Evolutionary conservation across 2,329 filamentous ascomycete species (phyloP), one percentile per base, ranked within the genome.

Genomic region (Ophioceras dolichostomum): DNA sequence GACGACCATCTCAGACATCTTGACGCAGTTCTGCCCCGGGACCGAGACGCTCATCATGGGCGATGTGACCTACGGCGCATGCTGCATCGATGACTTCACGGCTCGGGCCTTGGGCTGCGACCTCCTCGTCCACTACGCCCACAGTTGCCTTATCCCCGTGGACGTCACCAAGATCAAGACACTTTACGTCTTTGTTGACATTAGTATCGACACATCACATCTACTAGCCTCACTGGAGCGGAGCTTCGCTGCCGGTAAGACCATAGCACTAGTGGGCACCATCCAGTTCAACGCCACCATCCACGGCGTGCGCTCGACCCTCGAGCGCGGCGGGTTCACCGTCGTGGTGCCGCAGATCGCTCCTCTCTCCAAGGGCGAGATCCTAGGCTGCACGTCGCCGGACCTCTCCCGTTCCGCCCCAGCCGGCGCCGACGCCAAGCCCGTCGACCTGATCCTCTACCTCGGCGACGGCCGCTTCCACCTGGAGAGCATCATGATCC

Each of bases 271-370:
- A 47, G 89, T 98, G 13, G 89, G 91, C 34, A 98, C 91, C 0
- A 98, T 98, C 48, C 91, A 98, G 57, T 98, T 98, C 70, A 98
- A 98, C 60, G 85, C 88, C 26, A 95, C 91, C 0, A 80, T 98
- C 22, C 91, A 98, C 59, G 85, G 84, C 13, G 76, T 94, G 12
- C 77, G 79, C 44, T 70, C 79, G 21, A 72, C 76, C 13, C 73
- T 98, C 6, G 84, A 94, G 48, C 76, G 74, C 31, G 84, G 85
- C 12, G 91, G 91, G 13, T 95, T 89, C 67, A 76, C 72, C 41
- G 73, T 96, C 24, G 55, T 94, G 18, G 81, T 96, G 22, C 91
- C 91, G 0, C 91, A 98, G 58, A 94, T 95, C 45, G 79, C 83
- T 24, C 93, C 91, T 0, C 61, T 98, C 5, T 94, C 84, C 42